Conservation (phyloP, 805 yeast species). For the Starmera pachycereana region DNA sequence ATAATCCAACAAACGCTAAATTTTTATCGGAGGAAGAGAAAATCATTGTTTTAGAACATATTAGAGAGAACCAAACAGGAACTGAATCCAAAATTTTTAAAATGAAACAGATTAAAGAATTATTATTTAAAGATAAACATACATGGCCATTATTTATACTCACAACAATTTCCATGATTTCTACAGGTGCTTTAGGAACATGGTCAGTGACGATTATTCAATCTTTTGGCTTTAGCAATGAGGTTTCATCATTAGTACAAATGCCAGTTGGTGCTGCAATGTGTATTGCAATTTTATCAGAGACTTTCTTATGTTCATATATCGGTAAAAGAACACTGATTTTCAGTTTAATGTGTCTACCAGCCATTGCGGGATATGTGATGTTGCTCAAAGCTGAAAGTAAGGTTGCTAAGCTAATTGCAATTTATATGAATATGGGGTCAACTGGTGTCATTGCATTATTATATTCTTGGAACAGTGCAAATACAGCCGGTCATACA, state of each 20-base stretch:
- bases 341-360: slow-evolving; percentile 28
- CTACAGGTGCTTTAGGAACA: slow-evolving; percentile 35
- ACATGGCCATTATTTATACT: slow-evolving; percentile 40
- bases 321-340: slow-evolving; percentile 27
- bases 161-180: slow-evolving; percentile 35
- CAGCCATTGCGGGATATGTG: slow-evolving; percentile 40
- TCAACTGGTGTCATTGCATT: slow-evolving; percentile 49
- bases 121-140: slow-evolving; percentile 32
- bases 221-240: slow-evolving; percentile 33
- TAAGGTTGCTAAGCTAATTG: slow-evolving; percentile 36
- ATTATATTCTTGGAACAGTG: slow-evolving; percentile 50
- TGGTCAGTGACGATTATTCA: slow-evolving; percentile 28
- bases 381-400: slow-evolving; percentile 30
- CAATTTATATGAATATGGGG: slow-evolving; percentile 41
- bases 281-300: slow-evolving; percentile 28
- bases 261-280: slow-evolving; percentile 48
- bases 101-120: slow-evolving; percentile 30
- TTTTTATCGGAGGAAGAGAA: slow-evolving; percentile 34
- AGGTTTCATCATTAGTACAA: slow-evolving; percentile 38
- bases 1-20: slow-evolving; percentile 29
- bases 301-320: slow-evolving; percentile 26
- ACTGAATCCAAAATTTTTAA: slow-evolving; percentile 34
- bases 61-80: slow-evolving; percentile 37
- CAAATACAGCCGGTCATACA: slow-evolving; percentile 54
- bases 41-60: slow-evolving; percentile 28